phyloP scores from a whole-genome alignment of 2,329 filamentous ascomycete species.

The Aspergillus phoenicis region DNA sequence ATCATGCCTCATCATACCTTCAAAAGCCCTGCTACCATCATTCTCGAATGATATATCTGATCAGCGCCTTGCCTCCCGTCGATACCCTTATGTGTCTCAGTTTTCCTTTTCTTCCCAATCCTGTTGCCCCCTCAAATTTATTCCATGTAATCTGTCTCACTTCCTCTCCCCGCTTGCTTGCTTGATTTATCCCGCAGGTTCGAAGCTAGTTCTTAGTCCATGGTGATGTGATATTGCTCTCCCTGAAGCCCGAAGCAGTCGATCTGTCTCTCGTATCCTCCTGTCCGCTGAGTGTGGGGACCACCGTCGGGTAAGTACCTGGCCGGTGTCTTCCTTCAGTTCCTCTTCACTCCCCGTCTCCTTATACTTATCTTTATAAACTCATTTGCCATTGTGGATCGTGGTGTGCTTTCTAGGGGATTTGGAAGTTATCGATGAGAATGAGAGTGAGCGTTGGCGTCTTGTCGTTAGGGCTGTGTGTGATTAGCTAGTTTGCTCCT shows the following conservation, averaged over 20 bases:
- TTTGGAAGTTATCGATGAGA: neutral
- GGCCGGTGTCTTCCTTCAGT: neutral
- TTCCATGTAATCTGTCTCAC: slow-evolving; percentile 20
- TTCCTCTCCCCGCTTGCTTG: slow-evolving; percentile 12
- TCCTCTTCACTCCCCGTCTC: no score
- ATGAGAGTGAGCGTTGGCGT: neutral
- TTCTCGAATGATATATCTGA: slow-evolving; percentile 7
- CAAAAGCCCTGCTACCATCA: slow-evolving; percentile 23
- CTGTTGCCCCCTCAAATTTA: neutral
- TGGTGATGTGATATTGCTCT: slow-evolving; percentile 10
- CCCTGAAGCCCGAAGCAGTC: neutral
- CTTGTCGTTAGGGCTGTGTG: neutral
- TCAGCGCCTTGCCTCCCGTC: slow-evolving; percentile 28
- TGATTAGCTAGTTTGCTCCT: neutral
- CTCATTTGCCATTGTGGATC: neutral
- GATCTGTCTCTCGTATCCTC: neutral
- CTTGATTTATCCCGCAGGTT: slow-evolving; percentile 35
- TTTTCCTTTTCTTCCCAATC: no score
- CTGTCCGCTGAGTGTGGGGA: slow-evolving; percentile 2
- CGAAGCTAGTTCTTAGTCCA: slow-evolving; percentile 33
- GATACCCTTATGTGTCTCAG: slow-evolving; percentile 35
- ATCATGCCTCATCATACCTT: neutral
- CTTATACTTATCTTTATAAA: no score
- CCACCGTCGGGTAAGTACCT: slow-evolving; percentile 9
- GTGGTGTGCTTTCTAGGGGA: neutral